Conservation (phyloP, 2,329 filamentous ascomycete genomes). For the Phoma sp. region DNA sequence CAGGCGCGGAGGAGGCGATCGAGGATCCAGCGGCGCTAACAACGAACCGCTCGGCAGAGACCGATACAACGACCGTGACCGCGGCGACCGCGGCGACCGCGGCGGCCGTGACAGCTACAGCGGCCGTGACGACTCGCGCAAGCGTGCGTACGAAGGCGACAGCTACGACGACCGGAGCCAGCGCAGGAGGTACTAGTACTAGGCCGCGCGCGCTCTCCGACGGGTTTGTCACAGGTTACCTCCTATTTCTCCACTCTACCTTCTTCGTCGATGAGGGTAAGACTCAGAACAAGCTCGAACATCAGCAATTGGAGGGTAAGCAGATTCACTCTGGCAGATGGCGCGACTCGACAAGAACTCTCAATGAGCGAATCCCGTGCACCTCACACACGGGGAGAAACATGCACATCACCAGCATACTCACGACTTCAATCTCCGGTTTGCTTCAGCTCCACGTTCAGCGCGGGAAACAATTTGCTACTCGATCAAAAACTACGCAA, state of each 20-base stretch:
- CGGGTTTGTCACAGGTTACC: constrained; percentile 50
- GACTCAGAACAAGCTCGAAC: constrained; percentile 25
- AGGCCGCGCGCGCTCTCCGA: constrained; percentile 25
- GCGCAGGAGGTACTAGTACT: constrained; percentile 69
- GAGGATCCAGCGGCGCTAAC: constrained; percentile 73
- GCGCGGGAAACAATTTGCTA: too few species aligned
- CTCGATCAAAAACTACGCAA: too few species aligned
- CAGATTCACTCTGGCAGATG: constrained; percentile 16
- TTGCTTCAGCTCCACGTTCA: too few species aligned
- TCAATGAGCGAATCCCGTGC: too few species aligned
- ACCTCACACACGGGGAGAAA: too few species aligned
- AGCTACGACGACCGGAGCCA: constrained; percentile 76
- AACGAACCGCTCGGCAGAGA: constrained; percentile 77
- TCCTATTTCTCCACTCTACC: constrained; percentile 42
- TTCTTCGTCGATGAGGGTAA: constrained; percentile 46
- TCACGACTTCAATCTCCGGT: not conserved
- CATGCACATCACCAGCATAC: too few species aligned
- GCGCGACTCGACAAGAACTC: not conserved
- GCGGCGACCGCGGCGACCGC: constrained; percentile 36
- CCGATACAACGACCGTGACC: constrained; percentile 50
- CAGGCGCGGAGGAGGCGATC: constrained; percentile 33
- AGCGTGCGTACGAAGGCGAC: constrained; percentile 73
- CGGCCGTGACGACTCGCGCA: constrained; percentile 51
- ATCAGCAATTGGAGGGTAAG: constrained; percentile 36
- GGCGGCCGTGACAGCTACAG: constrained; percentile 45